Evolutionary conservation across 2,329 filamentous ascomycete genomes (phyloP), one percentile per base, ranked within the genome.

Genomic region (Colletotrichum brevisporum): DNA sequence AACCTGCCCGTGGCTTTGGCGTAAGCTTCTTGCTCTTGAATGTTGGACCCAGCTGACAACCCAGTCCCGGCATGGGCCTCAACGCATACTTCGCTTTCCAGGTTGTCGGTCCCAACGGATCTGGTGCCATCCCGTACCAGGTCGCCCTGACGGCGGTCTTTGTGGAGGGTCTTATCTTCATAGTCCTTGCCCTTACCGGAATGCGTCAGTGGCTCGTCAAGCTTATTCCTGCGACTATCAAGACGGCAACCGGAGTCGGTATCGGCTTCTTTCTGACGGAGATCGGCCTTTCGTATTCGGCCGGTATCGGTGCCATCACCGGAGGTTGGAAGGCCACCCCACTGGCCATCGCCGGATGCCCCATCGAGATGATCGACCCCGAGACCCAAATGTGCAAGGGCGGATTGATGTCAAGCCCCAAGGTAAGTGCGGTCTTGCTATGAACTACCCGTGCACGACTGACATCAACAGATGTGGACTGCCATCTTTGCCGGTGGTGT

Each of bases 261-360:
- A 91, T 91, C 47, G 89, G 89, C 3, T 80, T 91, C 45, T 90
- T 91, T 72, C 81, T 91, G 26, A 90, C 89, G 0, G 85, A 90
- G 71, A 89, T 90, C 70, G 89, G 89, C 2, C 83, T 91, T 72
- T 94, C 92, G 0, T 96, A 96, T 77, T 91, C 90, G 24, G 90
- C 92, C 53, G 94, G 94, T 64, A 95, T 97, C 74, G 94, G 94
- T 16, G 86, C 93, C 39, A 90, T 97, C 70, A 94, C 92, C 0
- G 94, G 94, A 31, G 89, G 89, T 4, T 78, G 78, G 13, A 78
- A 78, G 24, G 84, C 87, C 1, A 94, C 93, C 0, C 94, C 94
- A 0, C 84, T 96, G 36, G 88, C 93, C 43, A 85, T 97, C 52
- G 94, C 89, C 1, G 94, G 94, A 4, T 97, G 94, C 74, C 85